A percentile compares a stretch with the other conserved stretches of the same genome.
Conservation (phyloP, 352 stramenopile genomes). For the Phytophthora syringae region DNA sequence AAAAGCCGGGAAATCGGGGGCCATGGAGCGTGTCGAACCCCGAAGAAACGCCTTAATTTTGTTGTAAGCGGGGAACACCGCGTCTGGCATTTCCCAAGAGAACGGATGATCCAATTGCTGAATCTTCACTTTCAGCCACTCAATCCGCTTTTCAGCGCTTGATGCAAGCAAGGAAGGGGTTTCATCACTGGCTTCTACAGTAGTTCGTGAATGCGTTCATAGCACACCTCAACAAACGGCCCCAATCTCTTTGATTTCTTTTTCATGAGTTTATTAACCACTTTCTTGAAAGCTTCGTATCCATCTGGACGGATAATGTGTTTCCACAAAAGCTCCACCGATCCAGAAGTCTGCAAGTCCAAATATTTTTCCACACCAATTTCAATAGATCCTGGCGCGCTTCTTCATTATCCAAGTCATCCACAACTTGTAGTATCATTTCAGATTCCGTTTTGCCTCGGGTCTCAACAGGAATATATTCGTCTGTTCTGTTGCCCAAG, state of each 20-base stretch:
- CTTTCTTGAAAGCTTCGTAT: not conserved
- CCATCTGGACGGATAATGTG: not conserved
- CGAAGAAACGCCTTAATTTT: not conserved
- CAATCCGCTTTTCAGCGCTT: not conserved
- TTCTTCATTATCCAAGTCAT: slow-evolving; percentile 3
- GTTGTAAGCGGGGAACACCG: not conserved
- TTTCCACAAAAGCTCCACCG: slow-evolving; percentile 1
- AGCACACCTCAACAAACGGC: not conserved
- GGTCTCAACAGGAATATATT: not conserved
- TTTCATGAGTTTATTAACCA: not conserved
- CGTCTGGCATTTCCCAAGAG: slow-evolving; percentile 16
- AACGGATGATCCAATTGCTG: slow-evolving; percentile 15
- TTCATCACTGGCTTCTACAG: not conserved
- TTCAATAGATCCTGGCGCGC: not conserved
- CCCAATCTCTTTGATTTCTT: not conserved
- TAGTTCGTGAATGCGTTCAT: not conserved
- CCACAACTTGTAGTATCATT: slow-evolving; percentile 8
- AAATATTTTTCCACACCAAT: not conserved
- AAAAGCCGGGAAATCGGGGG: not conserved
- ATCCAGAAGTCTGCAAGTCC: not conserved
- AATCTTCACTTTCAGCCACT: slow-evolving; percentile 18
- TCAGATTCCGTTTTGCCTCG: not conserved
- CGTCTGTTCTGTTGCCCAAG: not conserved
- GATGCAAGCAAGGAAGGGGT: not conserved
- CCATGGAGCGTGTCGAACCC: not conserved